A percentile compares a stretch with the other conserved stretches of the same genome.
These are phyloP conservation scores for Halophytophthora batemanensis DNA, from an alignment of 352 stramenopile species.

Conservation along the genomic window DNA sequence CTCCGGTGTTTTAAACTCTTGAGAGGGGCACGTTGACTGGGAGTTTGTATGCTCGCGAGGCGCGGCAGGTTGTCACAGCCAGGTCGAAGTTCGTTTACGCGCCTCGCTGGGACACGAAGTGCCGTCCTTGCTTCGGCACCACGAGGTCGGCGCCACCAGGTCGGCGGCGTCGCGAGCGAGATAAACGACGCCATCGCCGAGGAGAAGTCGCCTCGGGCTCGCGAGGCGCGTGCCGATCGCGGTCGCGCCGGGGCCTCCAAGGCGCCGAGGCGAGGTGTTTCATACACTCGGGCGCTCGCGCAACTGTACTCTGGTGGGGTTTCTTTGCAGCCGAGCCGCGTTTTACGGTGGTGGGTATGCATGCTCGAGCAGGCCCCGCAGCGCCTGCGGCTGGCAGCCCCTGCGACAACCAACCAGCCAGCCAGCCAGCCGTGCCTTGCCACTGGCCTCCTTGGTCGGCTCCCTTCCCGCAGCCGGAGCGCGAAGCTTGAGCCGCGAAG, in stretches of 20 bases:
- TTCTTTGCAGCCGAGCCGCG: constrained; percentile 6
- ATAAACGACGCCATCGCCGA: too few species aligned
- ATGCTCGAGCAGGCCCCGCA: constrained; percentile 1
- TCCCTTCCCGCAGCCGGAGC: not conserved
- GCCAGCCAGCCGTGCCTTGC: not conserved
- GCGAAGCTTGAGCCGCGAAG: too few species aligned
- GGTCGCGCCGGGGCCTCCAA: too few species aligned
- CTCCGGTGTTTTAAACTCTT: not conserved
- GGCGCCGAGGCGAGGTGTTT: constrained; percentile 4
- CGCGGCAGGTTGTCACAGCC: not conserved
- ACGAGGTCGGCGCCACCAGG: too few species aligned
- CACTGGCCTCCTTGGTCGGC: too few species aligned
- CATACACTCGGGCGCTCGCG: constrained; percentile 4
- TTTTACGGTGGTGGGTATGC: constrained; percentile 6
- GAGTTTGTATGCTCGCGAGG: not conserved
- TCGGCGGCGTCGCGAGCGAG: too few species aligned
- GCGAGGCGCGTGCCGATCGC: too few species aligned
- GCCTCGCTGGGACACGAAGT: too few species aligned
- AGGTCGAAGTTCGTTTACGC: constrained; percentile 1
- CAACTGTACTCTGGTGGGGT: constrained; percentile 11
- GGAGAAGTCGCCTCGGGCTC: too few species aligned
- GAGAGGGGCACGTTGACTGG: too few species aligned
- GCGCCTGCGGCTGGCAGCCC: constrained; percentile 8
- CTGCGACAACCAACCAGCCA: too few species aligned
- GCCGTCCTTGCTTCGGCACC: too few species aligned